phyloP scores from a whole-genome alignment of 163 green algal genomes.

The Coccomyxa subellipsoidea region DNA sequence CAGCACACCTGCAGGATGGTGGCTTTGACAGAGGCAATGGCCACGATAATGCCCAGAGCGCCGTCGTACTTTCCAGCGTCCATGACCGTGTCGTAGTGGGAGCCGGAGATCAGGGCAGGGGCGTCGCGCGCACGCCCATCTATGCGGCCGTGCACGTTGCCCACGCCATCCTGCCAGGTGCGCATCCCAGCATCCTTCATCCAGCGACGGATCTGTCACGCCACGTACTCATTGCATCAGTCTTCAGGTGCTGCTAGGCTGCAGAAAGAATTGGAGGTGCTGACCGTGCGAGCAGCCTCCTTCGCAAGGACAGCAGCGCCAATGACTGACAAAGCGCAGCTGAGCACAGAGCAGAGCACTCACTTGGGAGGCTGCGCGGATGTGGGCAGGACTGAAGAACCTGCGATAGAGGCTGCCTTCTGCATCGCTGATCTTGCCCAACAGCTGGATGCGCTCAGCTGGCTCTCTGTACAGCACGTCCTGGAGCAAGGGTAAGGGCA shows the following conservation, averaged over 20 bases:
- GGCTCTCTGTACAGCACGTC: conserved; percentile 39
- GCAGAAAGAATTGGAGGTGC: no score
- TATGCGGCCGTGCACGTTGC: conserved; percentile 80
- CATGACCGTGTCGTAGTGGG: conserved; percentile 92
- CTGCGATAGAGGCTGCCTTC: conserved; percentile 60
- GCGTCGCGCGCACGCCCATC: conserved; percentile 24
- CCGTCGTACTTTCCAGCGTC: conserved; percentile 90
- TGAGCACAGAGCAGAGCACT: background rate
- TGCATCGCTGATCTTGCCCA: conserved; percentile 47
- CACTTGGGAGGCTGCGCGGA: conserved; percentile 53
- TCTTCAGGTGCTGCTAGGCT: background rate
- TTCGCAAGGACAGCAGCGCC: background rate
- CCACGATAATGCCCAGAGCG: conserved; percentile 74
- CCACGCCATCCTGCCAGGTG: conserved; percentile 69
- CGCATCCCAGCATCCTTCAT: conserved; percentile 78
- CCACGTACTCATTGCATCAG: background rate
- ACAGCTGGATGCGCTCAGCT: conserved; percentile 43
- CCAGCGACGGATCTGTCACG: conserved; percentile 71
- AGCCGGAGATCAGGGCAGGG: conserved; percentile 69
- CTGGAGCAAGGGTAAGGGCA: conserved; percentile 7
- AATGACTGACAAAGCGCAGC: background rate
- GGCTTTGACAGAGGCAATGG: conserved; percentile 80
- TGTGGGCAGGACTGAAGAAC: conserved; percentile 74
- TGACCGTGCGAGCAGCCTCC: background rate
- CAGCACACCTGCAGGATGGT: conserved; percentile 44